phyloP scores from a whole-genome alignment of 1,284 basidiomycete genomes.

The Vanrija pseudolonga region DNA sequence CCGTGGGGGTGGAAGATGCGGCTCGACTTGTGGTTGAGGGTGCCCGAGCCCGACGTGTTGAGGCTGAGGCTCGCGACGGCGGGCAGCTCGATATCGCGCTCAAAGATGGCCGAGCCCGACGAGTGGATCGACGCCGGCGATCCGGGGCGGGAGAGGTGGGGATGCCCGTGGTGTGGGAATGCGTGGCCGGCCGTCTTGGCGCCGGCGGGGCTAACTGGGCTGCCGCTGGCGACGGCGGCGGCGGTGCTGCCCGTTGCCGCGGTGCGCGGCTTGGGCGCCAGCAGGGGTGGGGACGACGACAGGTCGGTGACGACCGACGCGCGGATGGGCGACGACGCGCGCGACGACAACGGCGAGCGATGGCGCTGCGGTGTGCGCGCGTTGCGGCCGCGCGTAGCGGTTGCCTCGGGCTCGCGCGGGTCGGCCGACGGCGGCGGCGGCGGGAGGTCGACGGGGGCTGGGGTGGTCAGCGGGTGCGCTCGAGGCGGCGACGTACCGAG shows the following conservation, averaged over 20 bases:
- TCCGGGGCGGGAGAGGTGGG: slow-evolving; percentile 31
- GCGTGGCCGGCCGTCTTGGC: background rate
- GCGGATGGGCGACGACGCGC: slow-evolving; percentile 27
- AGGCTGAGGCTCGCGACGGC: slow-evolving; percentile 34
- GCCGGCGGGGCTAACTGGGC: background rate
- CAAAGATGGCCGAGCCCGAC: slow-evolving; percentile 46
- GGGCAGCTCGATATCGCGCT: slow-evolving; percentile 46
- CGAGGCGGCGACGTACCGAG: slow-evolving; percentile 28
- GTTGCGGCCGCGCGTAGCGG: slow-evolving; percentile 15
- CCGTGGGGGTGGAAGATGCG: slow-evolving; percentile 41
- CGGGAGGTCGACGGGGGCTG: slow-evolving; percentile 44
- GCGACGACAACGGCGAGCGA: slow-evolving; percentile 34
- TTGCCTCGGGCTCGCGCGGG: slow-evolving; percentile 42
- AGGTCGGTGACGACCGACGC: slow-evolving; percentile 1
- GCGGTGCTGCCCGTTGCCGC: background rate
- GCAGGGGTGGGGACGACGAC: slow-evolving; percentile 14
- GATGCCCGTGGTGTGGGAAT: slow-evolving; percentile 6
- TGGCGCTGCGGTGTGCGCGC: slow-evolving; percentile 35
- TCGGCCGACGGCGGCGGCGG: slow-evolving; percentile 42
- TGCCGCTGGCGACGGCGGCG: no score
- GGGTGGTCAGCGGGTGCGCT: background rate
- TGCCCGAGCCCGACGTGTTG: slow-evolving; percentile 17
- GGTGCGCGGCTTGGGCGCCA: slow-evolving; percentile 13
- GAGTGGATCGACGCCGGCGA: slow-evolving; percentile 44
- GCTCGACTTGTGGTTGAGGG: slow-evolving; percentile 39